Evolutionary conservation across 2,329 filamentous ascomycete genomes (phyloP), one percentile per base, ranked within the genome.

Genomic region (Alternaria arbusti): DNA sequence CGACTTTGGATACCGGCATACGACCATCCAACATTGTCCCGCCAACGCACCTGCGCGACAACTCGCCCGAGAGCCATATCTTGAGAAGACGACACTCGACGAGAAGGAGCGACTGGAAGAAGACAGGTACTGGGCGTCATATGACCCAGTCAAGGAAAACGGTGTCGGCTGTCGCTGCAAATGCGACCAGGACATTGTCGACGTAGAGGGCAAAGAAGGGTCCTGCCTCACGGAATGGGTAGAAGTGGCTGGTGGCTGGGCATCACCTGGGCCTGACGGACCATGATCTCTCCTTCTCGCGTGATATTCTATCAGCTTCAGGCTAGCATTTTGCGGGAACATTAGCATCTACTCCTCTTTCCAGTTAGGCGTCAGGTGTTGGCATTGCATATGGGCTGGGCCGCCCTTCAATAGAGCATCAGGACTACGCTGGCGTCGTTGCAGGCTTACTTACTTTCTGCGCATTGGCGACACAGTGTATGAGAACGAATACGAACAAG

Each of bases 201-300:
- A 99, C 77, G 94, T 99, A 25, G 96, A 99, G 83, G 94, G 94
- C 80, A 99, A 98, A 82, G 92, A 97, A 79, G 96, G 96, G 65
- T 97, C 93, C 71, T 99, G 96, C 82, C 85, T 97, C 60, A 88
- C 93, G 10, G 94, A 99, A 82, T 99, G 96, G 96, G 96, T 99
- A 13, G 93, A 97, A 64, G 94, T 97, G 72, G 95, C 94, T 51
- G 96, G 96, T 72, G 96, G 96, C 63, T 99, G 94, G 93, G 89
- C 92, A 62, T 87, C 86, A 57, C 86, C 87, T 69, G 71, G 46
- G 44, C 65, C 54, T 46, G 64, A 28, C 52, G 51, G 62, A 28
- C 49, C 36, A 44, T 66, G 47, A 65, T 57, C 47, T 58, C 46
- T 61, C 60, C 54, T 32, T 57, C 55, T 64, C 66, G 52, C 67